Percentiles rank a stretch among this genome's conserved stretches.
phyloP scores from a whole-genome alignment of 2,329 filamentous ascomycete species.

The Neonectria sp. region DNA sequence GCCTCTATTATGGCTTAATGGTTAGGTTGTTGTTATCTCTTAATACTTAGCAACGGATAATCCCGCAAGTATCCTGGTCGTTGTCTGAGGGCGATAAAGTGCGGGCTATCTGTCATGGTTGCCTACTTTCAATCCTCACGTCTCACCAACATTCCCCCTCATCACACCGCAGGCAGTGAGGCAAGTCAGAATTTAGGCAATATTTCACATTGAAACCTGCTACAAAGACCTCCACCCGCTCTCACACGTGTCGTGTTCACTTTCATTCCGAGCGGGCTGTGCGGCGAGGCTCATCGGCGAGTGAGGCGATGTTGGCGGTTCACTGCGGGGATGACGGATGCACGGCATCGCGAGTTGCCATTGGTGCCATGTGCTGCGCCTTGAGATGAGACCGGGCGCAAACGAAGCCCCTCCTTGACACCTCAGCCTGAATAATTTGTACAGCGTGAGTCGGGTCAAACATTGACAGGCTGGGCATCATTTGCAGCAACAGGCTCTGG shows the following conservation, averaged over 20 bases:
- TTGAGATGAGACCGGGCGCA: constrained; percentile 2
- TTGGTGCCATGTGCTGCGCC: constrained; percentile 7
- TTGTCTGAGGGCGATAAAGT: not conserved
- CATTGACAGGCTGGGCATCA: too few species aligned
- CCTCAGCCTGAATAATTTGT: not conserved
- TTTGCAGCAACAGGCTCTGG: too few species aligned
- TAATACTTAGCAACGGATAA: not conserved
- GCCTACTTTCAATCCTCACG: not conserved
- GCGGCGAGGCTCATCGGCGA: constrained; percentile 18
- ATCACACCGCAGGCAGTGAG: not conserved
- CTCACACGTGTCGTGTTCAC: not conserved
- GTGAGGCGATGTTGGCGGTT: constrained; percentile 26
- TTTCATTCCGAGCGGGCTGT: constrained; percentile 14
- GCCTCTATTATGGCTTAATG: not conserved
- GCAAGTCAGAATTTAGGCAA: not conserved
- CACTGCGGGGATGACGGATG: constrained; percentile 25
- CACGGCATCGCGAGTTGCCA: constrained; percentile 10
- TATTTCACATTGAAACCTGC: not conserved
- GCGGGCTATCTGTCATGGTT: not conserved
- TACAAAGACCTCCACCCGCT: not conserved
- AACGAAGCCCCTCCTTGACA: not conserved
- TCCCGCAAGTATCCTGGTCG: not conserved
- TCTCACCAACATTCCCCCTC: not conserved
- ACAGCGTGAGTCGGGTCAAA: too few species aligned
- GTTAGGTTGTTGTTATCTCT: not conserved